Evolutionary conservation across 305 asterid species (phyloP).

Genomic region (Solanum hybrid): DNA sequence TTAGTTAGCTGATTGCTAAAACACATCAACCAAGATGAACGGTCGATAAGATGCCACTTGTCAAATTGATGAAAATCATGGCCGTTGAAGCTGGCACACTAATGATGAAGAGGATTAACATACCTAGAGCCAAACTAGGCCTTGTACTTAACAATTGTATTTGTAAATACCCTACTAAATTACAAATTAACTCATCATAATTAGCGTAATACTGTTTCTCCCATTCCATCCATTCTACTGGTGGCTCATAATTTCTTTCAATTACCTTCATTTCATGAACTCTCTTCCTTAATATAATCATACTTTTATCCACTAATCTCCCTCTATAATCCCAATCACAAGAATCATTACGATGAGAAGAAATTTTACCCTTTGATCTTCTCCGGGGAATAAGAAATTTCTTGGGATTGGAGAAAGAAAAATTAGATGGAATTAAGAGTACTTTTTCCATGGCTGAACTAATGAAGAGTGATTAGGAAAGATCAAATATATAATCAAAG

Average conservation of each 20-base stretch:
- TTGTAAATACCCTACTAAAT: conserved; percentile 37
- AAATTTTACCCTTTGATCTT: background rate
- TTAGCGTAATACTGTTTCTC: conserved; percentile 34
- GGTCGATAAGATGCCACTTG: background rate
- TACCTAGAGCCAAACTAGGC: conserved; percentile 53
- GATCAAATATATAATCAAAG: background rate
- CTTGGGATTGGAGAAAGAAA: background rate
- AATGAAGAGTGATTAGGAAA: background rate
- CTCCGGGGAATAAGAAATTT: background rate
- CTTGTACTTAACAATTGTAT: conserved; percentile 44
- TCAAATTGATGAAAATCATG: background rate
- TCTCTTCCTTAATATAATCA: conserved; percentile 46
- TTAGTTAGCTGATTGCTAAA: background rate
- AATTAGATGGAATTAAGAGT: background rate
- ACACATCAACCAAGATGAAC: background rate
- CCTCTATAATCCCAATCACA: conserved; percentile 4
- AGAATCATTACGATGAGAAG: background rate
- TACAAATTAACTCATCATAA: conserved; percentile 42
- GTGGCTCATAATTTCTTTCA: conserved; percentile 16
- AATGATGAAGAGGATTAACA: conserved; percentile 27
- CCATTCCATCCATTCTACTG: conserved; percentile 35
- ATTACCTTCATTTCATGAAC: conserved; percentile 45
- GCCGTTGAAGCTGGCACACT: conserved; percentile 35
- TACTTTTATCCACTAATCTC: conserved; percentile 30
- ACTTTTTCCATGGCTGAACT: background rate